Percentiles rank a stretch among this genome's conserved stretches.
phyloP scores from a whole-genome alignment of 768 basidiomycete genomes.

The Trametes meyenii region DNA sequence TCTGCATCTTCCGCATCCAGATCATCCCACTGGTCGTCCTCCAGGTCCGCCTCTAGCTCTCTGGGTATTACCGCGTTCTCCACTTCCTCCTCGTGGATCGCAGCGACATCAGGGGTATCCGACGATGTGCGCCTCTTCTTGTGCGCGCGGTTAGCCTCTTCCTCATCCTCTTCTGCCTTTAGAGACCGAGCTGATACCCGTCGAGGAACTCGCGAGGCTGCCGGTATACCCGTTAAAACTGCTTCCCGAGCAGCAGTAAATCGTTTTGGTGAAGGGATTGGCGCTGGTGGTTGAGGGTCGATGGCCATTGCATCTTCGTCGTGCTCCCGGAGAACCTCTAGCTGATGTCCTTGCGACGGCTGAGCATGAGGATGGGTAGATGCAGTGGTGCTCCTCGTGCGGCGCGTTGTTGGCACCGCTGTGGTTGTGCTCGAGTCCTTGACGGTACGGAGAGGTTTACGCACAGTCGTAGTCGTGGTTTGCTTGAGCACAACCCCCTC shows the following conservation, averaged over 20 bases:
- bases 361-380: conserved; percentile 32
- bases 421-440: conserved; percentile 34
- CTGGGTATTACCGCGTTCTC: conserved; percentile 37
- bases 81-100: conserved; percentile 42
- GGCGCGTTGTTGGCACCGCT: conserved; percentile 27
- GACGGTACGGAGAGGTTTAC: conserved; percentile 60
- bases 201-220: conserved; percentile 17
- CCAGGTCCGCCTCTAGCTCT: conserved; percentile 63
- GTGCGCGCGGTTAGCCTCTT: conserved; percentile 58
- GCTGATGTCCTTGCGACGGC: conserved; percentile 26
- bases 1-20: conserved; percentile 90
- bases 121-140: conserved; percentile 83
- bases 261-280: conserved; percentile 33
- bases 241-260: conserved; percentile 31
- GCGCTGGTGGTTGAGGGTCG: conserved; percentile 34
- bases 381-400: conserved; percentile 30
- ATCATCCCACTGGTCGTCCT: conserved; percentile 80
- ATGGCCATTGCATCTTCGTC: conserved; percentile 56
- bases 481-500: conserved; percentile 66
- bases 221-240: conserved; percentile 18
- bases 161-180: conserved; percentile 50
- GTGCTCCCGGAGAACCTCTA: conserved; percentile 40
- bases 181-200: conserved; percentile 17
- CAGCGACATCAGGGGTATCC: conserved; percentile 51
- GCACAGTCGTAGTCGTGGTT: conserved; percentile 41